Percentiles rank a stretch among this genome's conserved stretches.
Conservation (phyloP, 1,139 yeast species). For the Saccharomyces uvarum region DNA sequence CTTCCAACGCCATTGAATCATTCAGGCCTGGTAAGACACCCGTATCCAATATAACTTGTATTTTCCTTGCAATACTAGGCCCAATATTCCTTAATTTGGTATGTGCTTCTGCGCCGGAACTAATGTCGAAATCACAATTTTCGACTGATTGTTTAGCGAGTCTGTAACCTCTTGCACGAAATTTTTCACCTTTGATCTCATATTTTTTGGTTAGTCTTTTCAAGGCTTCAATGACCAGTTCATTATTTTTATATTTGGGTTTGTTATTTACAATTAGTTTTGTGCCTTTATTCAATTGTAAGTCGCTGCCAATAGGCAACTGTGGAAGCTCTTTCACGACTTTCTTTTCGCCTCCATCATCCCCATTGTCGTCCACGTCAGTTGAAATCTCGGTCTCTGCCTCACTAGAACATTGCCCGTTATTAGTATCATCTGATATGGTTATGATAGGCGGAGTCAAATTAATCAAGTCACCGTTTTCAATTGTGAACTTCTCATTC, state of each 20-base stretch:
- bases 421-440: background rate
- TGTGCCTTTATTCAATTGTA: background rate
- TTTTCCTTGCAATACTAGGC: slow-evolving; percentile 39
- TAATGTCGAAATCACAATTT: slow-evolving; percentile 30
- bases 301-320: background rate
- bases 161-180: slow-evolving; percentile 41
- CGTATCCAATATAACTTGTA: slow-evolving; percentile 41
- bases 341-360: background rate
- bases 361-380: background rate
- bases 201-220: slow-evolving; percentile 36
- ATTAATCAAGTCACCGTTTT: slow-evolving; percentile 2
- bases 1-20: slow-evolving; percentile 25
- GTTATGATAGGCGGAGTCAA: background rate
- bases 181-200: slow-evolving; percentile 36
- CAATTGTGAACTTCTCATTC: slow-evolving; percentile 6
- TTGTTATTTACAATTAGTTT: slow-evolving; percentile 6
- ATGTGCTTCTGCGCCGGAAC: slow-evolving; percentile 37
- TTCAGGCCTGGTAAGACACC: slow-evolving; percentile 38
- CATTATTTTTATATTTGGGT: slow-evolving; percentile 31
- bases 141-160: slow-evolving; percentile 39
- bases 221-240: slow-evolving; percentile 34
- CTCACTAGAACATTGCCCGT: background rate
- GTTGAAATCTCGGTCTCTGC: background rate
- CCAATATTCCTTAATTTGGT: slow-evolving; percentile 40
- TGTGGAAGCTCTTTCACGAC: background rate